These are phyloP conservation scores for Penicillium canariense DNA, from an alignment of 495 filamentous ascomycete genomes.

Conservation along the genomic window DNA sequence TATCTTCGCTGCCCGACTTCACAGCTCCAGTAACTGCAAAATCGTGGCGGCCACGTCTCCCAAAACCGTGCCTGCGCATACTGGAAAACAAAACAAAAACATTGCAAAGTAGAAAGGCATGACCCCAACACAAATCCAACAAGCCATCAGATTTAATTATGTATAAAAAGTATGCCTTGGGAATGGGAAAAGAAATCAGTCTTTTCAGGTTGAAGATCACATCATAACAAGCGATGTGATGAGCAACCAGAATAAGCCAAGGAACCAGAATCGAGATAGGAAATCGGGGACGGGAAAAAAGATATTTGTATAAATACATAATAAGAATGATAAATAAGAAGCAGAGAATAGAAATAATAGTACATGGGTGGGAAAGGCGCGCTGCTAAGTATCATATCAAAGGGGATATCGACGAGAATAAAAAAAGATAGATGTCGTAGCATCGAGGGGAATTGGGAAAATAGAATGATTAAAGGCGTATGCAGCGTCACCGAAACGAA, in stretches of 20 bases:
- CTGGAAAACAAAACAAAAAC: too few species aligned
- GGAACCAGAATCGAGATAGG: background rate
- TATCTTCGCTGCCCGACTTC: too few species aligned
- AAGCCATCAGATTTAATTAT: too few species aligned
- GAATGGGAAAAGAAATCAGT: too few species aligned
- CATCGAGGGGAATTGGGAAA: background rate
- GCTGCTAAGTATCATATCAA: constrained; percentile 4
- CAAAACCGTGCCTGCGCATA: too few species aligned
- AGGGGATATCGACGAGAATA: constrained; percentile 9
- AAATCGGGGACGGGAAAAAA: background rate
- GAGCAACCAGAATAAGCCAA: background rate
- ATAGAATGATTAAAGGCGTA: constrained; percentile 7
- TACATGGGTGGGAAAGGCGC: constrained; percentile 1
- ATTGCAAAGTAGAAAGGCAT: too few species aligned
- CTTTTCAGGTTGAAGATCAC: background rate
- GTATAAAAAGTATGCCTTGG: too few species aligned
- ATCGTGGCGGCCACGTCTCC: too few species aligned
- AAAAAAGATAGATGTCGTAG: background rate
- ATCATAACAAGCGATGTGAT: background rate
- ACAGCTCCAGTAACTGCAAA: too few species aligned
- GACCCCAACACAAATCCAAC: too few species aligned
- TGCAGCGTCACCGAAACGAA: constrained; percentile 6
- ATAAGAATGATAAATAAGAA: background rate
- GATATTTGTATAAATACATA: constrained; percentile 6
- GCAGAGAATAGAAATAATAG: background rate